phyloP scores from a whole-genome alignment of 2,329 filamentous ascomycete species.

The Botryosphaeria agaves region DNA sequence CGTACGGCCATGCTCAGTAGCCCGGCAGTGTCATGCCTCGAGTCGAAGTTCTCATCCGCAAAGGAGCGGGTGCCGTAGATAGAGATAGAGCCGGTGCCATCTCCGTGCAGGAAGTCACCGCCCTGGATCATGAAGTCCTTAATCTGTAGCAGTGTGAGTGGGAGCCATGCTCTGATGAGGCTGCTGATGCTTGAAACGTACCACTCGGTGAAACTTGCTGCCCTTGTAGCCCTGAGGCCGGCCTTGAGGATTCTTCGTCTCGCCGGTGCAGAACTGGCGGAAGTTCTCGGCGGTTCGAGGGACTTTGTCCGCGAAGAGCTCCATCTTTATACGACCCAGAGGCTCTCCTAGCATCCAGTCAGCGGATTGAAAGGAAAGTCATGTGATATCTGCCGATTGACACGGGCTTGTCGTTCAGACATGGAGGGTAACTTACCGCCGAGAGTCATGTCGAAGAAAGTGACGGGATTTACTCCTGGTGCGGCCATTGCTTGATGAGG shows the following conservation, averaged over 20 bases:
- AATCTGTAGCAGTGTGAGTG: slow-evolving; percentile 38
- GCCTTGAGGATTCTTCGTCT: slow-evolving; percentile 62
- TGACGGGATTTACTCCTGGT: slow-evolving; percentile 27
- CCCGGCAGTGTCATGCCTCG: slow-evolving; percentile 64
- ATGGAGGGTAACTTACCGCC: slow-evolving; percentile 40
- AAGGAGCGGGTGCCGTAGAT: slow-evolving; percentile 81
- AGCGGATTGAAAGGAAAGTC: slow-evolving; percentile 2
- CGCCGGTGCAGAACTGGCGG: slow-evolving; percentile 89
- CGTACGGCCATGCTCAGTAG: slow-evolving; percentile 84
- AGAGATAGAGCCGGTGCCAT: slow-evolving; percentile 73
- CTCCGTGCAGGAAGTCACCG: slow-evolving; percentile 85
- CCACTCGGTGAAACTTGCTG: slow-evolving; percentile 84
- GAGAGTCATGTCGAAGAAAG: slow-evolving; percentile 65
- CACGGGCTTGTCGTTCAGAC: too few relatives aligned
- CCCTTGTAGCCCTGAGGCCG: slow-evolving; percentile 87
- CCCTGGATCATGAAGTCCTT: slow-evolving; percentile 96
- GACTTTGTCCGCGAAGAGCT: slow-evolving; percentile 71
- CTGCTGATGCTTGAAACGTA: slow-evolving; percentile 35
- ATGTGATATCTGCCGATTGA: slow-evolving; percentile 10
- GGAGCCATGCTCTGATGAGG: too few relatives aligned
- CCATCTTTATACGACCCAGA: slow-evolving; percentile 73
- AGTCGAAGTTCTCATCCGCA: slow-evolving; percentile 73
- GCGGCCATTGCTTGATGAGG: too few relatives aligned
- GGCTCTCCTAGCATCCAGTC: slow-evolving; percentile 46
- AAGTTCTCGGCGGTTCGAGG: slow-evolving; percentile 94